Evolutionary conservation across 139 green algal species (phyloP).

Genomic region (Astrephomene gubernaculifera): DNA sequence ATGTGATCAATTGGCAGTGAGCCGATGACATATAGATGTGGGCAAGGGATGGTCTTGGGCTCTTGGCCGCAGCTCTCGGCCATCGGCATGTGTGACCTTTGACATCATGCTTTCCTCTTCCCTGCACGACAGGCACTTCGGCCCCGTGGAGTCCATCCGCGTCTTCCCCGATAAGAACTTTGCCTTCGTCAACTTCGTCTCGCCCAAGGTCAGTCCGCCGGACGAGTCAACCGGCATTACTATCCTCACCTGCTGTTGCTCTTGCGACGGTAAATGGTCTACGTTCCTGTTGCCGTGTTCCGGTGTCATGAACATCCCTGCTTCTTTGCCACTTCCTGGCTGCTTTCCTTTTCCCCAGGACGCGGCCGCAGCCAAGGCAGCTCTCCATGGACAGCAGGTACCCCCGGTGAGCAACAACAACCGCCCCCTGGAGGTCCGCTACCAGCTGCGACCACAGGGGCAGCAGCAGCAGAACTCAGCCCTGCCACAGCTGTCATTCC

Average conservation of each 20-base stretch:
- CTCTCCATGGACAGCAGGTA: conserved; percentile 71
- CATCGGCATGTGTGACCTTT: too few relatives aligned
- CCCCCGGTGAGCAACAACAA: conserved; percentile 69
- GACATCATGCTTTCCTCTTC: too few relatives aligned
- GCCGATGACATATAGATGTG: background rate
- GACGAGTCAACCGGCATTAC: background rate
- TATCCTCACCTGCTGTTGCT: background rate
- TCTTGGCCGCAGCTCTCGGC: background rate
- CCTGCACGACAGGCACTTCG: conserved; percentile 60
- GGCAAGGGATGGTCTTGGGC: background rate
- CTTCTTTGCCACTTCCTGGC: background rate
- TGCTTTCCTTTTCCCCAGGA: background rate
- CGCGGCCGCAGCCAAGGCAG: conserved; percentile 63
- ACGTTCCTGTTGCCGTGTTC: background rate
- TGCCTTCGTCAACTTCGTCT: conserved; percentile 83
- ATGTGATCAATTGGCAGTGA: background rate
- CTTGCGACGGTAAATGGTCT: background rate
- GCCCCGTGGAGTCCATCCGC: conserved; percentile 73
- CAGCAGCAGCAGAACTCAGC: background rate
- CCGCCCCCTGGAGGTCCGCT: conserved; percentile 78
- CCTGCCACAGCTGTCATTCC: background rate
- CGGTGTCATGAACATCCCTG: background rate
- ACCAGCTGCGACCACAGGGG: conserved; percentile 64
- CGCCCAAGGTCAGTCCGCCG: background rate
- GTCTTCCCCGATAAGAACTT: conserved; percentile 85